These are phyloP conservation scores for Clonostachys rosea DNA, from an alignment of 2,329 filamentous ascomycete genomes.

Conservation along the genomic window DNA sequence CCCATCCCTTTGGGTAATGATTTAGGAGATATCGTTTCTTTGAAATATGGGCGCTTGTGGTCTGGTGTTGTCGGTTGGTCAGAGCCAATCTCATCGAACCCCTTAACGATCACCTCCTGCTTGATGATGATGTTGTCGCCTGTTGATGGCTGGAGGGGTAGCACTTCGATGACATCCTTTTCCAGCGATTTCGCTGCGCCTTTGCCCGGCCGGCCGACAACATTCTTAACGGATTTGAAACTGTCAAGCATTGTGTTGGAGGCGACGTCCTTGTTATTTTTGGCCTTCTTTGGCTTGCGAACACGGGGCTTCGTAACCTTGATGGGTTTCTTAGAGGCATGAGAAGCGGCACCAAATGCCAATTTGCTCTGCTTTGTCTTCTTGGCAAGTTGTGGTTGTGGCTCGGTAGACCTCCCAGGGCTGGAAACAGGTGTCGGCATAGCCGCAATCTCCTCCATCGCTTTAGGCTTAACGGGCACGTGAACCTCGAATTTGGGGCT, in stretches of 20 bases:
- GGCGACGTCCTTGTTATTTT: constrained; percentile 8
- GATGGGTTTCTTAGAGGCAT: constrained; percentile 1
- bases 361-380: constrained; percentile 50
- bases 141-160: neutral
- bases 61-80: neutral
- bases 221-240: constrained; percentile 37
- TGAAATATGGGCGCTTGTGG: neutral
- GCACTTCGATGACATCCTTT: neutral
- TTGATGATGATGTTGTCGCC: too few species aligned
- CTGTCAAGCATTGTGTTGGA: constrained; percentile 30
- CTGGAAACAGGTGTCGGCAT: constrained; percentile 57
- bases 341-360: constrained; percentile 24
- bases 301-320: constrained; percentile 17
- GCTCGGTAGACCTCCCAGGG: constrained; percentile 33
- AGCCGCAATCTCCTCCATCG: constrained; percentile 25
- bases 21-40: neutral
- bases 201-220: neutral
- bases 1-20: neutral
- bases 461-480: constrained; percentile 3
- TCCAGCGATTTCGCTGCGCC: neutral
- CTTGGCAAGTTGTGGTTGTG: constrained; percentile 26
- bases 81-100: too few species aligned
- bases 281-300: constrained; percentile 24
- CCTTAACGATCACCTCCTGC: too few species aligned
- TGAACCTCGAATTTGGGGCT: constrained; percentile 13